phyloP scores from a whole-genome alignment of 352 stramenopile species.

The Globisporangium lucens region DNA sequence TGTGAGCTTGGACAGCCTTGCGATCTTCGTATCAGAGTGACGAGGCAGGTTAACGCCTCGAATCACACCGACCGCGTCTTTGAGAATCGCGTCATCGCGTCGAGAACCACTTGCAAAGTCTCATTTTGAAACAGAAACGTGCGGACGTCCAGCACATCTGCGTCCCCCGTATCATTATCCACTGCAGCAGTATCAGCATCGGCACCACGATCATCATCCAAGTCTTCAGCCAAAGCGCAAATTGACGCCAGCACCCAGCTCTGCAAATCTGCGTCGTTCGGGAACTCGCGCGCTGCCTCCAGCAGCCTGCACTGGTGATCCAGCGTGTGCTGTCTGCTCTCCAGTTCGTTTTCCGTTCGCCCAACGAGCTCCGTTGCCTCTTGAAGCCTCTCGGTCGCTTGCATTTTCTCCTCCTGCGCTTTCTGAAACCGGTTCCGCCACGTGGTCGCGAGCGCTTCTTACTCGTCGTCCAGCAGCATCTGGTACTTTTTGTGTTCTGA shows the following conservation, averaged over 20 bases:
- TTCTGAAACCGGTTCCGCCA: conserved; percentile 8
- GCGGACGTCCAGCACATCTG: conserved; percentile 14
- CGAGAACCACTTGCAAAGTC: conserved; percentile 7
- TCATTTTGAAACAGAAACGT: conserved; percentile 15
- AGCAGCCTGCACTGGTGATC: conserved; percentile 30
- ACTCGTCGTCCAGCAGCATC: conserved; percentile 20
- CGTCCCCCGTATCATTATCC: background rate
- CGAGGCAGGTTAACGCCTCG: background rate
- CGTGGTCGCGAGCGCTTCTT: conserved; percentile 18
- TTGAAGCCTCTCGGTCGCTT: conserved; percentile 16
- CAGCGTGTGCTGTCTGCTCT: conserved; percentile 24
- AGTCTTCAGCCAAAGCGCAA: conserved; percentile 19
- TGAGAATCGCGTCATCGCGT: conserved; percentile 6
- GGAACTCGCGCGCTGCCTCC: conserved; percentile 27
- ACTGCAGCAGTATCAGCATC: background rate
- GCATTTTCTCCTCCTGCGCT: conserved; percentile 2
- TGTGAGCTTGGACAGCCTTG: background rate
- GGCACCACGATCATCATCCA: background rate
- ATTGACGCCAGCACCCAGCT: conserved; percentile 28
- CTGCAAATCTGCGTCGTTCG: conserved; percentile 32
- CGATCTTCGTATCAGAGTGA: background rate
- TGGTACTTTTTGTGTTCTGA: conserved; percentile 21
- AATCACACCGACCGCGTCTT: background rate
- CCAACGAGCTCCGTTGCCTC: conserved; percentile 12
- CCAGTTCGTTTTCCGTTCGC: conserved; percentile 20